A percentile compares a stretch with the other conserved stretches of the same genome.
phyloP scores from a whole-genome alignment of 495 filamentous ascomycete species.

The Aspergillus cavernicola region DNA sequence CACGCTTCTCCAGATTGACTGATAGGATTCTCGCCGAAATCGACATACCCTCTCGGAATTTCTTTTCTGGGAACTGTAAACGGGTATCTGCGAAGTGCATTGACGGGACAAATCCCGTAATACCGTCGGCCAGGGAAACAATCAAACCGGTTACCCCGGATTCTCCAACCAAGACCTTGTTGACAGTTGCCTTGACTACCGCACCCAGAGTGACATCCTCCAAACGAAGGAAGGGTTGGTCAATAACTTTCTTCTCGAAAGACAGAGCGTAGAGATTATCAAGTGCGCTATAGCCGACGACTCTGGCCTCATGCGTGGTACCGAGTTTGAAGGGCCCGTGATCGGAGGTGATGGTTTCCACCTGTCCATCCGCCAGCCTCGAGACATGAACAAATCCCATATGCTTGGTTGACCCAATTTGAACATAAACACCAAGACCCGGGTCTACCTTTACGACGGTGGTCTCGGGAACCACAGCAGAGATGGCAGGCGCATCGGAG shows the following conservation, averaged over 20 bases:
- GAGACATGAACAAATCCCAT: conserved; percentile 93
- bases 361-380: conserved; percentile 76
- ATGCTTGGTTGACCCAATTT: conserved; percentile 69
- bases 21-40: conserved; percentile 84
- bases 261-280: conserved; percentile 87
- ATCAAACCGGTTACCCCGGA: conserved; percentile 74
- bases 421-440: conserved; percentile 73
- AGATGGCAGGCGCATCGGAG: conserved; percentile 62
- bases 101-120: conserved; percentile 80
- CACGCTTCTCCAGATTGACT: conserved; percentile 67
- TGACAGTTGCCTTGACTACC: conserved; percentile 76
- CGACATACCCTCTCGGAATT: conserved; percentile 82
- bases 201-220: conserved; percentile 84
- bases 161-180: conserved; percentile 73
- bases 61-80: conserved; percentile 90
- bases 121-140: conserved; percentile 78
- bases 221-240: conserved; percentile 82
- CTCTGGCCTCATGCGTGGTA: conserved; percentile 71
- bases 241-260: conserved; percentile 72
- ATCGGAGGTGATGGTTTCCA: conserved; percentile 72
- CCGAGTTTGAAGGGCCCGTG: conserved; percentile 73
- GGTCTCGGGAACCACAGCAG: conserved; percentile 69
- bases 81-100: conserved; percentile 84
- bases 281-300: conserved; percentile 80
- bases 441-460: conserved; percentile 75